Evolutionary conservation across 495 filamentous ascomycete genomes (phyloP), one percentile per base, ranked within the genome.

Genomic region (Pyronema domesticum): DNA sequence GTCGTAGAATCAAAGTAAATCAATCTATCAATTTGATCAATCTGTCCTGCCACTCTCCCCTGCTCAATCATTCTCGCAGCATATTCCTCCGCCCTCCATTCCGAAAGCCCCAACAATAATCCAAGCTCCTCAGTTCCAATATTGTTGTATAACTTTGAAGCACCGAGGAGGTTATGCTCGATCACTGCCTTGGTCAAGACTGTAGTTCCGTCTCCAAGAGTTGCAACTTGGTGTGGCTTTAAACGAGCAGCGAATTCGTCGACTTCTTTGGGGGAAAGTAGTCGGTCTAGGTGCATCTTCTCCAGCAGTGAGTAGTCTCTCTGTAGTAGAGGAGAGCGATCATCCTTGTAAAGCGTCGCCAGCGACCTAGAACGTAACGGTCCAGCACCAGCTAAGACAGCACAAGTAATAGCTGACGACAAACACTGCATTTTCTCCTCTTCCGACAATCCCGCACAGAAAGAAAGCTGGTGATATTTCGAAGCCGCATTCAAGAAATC

Each of bases 51-150:
- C 55, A 98, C 68, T 19, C 91, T 79, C 13, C 83, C 85, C 67
- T 95, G 87, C 69, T 95, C 89, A 58, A 96, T 86, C 91, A 98
- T 98, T 48, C 76, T 75, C 3, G 91, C 88, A 10, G 93, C 89
- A 50, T 87, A 94, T 15, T 82, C 80, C 73, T 96, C 93, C 14
- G 91, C 93, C 62, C 81, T 83, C 56, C 86, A 84, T 0, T 75
- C 81, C 34, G 81, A 81, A 1, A 94, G 70, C 0, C 84, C 89
- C 3, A 98, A 73, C 39, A 95, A 73, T 30, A 72, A 67, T 0
- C 81, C 91, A 4, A 98, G 75, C 13, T 79, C 80, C 55, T 85
- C 80, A 53, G 87, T 79, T 2, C 75, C 76, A 57, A 98, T 95
- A 65, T 96, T 95, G 64, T 76, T 79, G 67, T 96, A 98, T 11